These are phyloP conservation scores for Thamnidium elegans DNA, from an alignment of 192 early-diverging fungal genomes.

Conservation along the genomic window DNA sequence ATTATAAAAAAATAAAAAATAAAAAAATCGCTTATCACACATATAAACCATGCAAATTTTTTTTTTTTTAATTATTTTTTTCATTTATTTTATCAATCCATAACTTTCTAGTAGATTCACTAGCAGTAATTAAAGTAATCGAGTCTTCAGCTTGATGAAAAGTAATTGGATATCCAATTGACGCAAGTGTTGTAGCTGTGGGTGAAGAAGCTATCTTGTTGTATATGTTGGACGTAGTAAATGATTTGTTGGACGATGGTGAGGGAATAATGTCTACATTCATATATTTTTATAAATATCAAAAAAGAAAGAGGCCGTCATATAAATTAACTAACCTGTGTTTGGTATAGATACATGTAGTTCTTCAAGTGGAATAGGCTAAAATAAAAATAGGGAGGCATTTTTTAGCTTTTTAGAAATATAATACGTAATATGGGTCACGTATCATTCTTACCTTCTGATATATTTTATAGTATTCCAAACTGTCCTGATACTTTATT, in stretches of 20 bases:
- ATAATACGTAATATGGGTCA: no score
- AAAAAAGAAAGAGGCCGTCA: background rate
- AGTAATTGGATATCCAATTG: background rate
- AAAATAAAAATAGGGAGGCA: background rate
- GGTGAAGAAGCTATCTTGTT: background rate
- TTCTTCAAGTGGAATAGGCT: slow-evolving; percentile 9
- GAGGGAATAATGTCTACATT: background rate
- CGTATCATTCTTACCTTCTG: slow-evolving; percentile 39
- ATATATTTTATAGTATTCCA: slow-evolving; percentile 61
- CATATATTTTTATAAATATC: background rate
- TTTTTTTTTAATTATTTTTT: background rate
- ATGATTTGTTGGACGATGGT: background rate
- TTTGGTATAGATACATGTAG: slow-evolving; percentile 1
- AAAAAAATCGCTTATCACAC: background rate
- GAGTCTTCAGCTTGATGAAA: background rate
- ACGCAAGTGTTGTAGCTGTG: background rate
- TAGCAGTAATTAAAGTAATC: slow-evolving; percentile 2
- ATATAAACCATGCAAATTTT: no score
- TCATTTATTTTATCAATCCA: slow-evolving; percentile 10
- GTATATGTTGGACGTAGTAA: background rate
- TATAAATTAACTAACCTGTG: background rate
- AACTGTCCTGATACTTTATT: slow-evolving; percentile 55
- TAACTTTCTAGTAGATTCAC: slow-evolving; percentile 11
- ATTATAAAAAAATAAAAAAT: background rate
- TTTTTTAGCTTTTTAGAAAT: no score